Evolutionary conservation across 257 asterid genomes (phyloP).

Genomic region (Fraxinus anomala): DNA sequence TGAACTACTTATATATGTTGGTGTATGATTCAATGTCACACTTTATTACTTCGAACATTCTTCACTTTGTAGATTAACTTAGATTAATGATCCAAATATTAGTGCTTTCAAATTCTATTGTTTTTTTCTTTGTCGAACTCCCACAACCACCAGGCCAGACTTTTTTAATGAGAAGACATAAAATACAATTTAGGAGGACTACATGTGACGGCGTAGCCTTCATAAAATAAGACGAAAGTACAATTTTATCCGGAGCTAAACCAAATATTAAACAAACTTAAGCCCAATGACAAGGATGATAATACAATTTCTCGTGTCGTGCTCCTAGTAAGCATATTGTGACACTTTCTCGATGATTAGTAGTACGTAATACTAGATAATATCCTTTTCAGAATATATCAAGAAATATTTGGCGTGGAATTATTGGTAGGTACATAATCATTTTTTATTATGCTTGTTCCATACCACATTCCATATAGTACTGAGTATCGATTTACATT

Average conservation of each 20-base stretch:
- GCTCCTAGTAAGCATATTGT: too few species aligned
- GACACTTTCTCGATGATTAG: too few species aligned
- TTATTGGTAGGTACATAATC: neutral
- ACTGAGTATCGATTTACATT: neutral
- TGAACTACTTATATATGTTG: conserved; percentile 35
- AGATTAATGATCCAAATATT: neutral
- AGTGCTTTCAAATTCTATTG: too few species aligned
- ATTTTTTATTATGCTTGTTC: neutral
- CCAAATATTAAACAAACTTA: neutral
- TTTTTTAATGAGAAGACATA: too few species aligned
- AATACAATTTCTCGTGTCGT: too few species aligned
- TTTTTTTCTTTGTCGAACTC: too few species aligned
- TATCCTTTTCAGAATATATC: too few species aligned
- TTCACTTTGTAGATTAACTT: neutral
- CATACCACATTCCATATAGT: neutral
- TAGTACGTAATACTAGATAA: too few species aligned
- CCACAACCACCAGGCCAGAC: too few species aligned
- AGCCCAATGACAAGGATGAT: too few species aligned
- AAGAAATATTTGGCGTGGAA: neutral
- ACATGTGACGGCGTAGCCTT: too few species aligned
- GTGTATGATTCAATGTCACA: conserved; percentile 14
- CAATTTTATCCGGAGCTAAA: neutral
- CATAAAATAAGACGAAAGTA: neutral
- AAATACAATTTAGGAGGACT: too few species aligned
- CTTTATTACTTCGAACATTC: conserved; percentile 19